A percentile compares a stretch with the other conserved stretches of the same genome.
These are phyloP conservation scores for Penicillium silybi DNA, from an alignment of 495 filamentous ascomycete species.

Conservation along the genomic window DNA sequence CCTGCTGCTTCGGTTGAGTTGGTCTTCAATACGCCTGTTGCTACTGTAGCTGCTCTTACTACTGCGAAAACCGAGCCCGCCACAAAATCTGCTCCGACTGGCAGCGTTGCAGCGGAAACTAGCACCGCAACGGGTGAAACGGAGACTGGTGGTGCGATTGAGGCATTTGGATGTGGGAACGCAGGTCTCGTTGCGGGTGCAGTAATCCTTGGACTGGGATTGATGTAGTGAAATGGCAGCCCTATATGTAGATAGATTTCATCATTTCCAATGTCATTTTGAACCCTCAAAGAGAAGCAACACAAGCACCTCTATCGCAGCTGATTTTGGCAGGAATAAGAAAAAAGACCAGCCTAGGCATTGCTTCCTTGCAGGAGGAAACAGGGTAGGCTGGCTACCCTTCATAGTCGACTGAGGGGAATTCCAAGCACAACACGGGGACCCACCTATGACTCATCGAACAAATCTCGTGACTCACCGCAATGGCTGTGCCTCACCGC, in stretches of 20 bases:
- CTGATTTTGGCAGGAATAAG: too few relatives aligned
- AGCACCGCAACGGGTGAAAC: neutral
- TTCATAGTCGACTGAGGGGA: too few relatives aligned
- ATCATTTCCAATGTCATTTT: too few relatives aligned
- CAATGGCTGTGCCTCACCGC: conserved; percentile 4
- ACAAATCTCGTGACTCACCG: neutral
- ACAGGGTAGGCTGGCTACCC: too few relatives aligned
- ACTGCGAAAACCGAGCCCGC: neutral
- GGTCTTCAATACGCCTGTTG: neutral
- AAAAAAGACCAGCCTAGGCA: too few relatives aligned
- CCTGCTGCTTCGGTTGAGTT: neutral
- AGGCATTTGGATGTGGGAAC: neutral
- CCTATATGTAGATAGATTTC: too few relatives aligned
- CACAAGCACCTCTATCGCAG: too few relatives aligned
- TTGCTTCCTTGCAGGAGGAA: too few relatives aligned
- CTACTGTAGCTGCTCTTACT: neutral
- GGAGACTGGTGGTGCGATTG: neutral
- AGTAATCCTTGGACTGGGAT: neutral
- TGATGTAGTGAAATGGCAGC: neutral
- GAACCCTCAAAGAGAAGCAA: too few relatives aligned
- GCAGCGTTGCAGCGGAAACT: neutral
- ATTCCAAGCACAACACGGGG: too few relatives aligned
- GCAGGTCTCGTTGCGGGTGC: neutral
- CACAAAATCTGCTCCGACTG: neutral
- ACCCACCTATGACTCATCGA: neutral